Evolutionary conservation across 768 basidiomycete species (phyloP), one percentile per base, ranked within the genome.

Genomic region (Cytidiella melzeri): DNA sequence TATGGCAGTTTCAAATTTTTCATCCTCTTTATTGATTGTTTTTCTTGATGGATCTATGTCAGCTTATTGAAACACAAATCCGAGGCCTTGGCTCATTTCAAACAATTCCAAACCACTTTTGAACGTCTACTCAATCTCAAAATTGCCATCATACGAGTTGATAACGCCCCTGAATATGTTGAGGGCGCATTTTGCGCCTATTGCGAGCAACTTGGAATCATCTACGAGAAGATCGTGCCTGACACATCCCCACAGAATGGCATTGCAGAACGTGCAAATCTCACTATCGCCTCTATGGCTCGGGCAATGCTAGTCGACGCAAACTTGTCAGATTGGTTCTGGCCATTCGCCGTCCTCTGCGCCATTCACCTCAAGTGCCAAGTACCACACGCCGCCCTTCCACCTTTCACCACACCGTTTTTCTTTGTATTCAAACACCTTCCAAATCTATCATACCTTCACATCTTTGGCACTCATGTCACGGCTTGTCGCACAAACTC

Each of bases 181-280:
- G 61, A 63, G 3, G 55, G 64, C 0, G 63, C 65, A 5, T 69
- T 79, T 24, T 53, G 50, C 2, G 1, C 44, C 0, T 60, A 70
- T 40, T 60, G 73, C 0, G 55, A 64, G 0, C 42, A 45, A 0
- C 57, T 65, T 6, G 79, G 79, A 0, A 79, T 70, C 0, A 24
- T 49, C 3, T 65, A 63, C 12, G 62, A 70, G 42, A 57, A 68
- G 1, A 75, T 70, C 1, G 59, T 67, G 0, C 70, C 72, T 18
- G 63, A 77, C 50, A 71, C 69, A 0, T 73, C 69, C 0, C 57
- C 71, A 44, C 64, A 76, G 37, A 77, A 77, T 47, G 72, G 76
- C 0, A 53, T 75, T 11, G 62, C 65, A 3, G 68, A 70, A 48
- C 54, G 59, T 10, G 44, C 58, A 2, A 66, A 67, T 45, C 50